Percentiles rank a stretch among this genome's conserved stretches.
phyloP scores from a whole-genome alignment of 2,329 filamentous ascomycete species.

The Mollisia scopiformis region DNA sequence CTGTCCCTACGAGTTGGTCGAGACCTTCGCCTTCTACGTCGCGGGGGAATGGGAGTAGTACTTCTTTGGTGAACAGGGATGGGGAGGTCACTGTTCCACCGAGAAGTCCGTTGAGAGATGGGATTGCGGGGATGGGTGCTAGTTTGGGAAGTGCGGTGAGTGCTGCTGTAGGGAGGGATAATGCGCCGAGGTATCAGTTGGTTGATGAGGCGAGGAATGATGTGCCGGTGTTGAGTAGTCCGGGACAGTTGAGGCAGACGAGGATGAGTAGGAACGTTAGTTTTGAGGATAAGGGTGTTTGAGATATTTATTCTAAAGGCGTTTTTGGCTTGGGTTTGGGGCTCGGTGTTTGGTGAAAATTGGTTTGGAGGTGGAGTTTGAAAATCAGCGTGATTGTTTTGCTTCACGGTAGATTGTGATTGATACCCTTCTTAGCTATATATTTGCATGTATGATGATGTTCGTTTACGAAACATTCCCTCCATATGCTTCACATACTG shows the following conservation, averaged over 20 bases:
- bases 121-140: background rate
- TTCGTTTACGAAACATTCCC: background rate
- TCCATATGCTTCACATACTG: too few species aligned
- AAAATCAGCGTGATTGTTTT: background rate
- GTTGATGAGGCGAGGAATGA: constrained; percentile 1
- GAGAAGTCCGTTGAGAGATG: background rate
- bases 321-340: background rate
- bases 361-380: background rate
- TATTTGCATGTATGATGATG: background rate
- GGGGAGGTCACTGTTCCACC: background rate
- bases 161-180: background rate
- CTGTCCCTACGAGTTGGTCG: too few species aligned
- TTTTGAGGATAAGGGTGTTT: background rate
- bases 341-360: background rate
- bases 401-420: background rate
- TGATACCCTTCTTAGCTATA: constrained; percentile 1
- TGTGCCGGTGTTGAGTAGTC: background rate
- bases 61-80: background rate
- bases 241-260: background rate
- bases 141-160: background rate
- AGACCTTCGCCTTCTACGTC: too few species aligned
- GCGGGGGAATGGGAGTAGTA: background rate
- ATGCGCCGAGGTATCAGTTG: background rate
- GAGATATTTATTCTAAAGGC: background rate
- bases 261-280: background rate